phyloP scores from a whole-genome alignment of 2,329 filamentous ascomycete species.

The Fusarium sacchari region DNA sequence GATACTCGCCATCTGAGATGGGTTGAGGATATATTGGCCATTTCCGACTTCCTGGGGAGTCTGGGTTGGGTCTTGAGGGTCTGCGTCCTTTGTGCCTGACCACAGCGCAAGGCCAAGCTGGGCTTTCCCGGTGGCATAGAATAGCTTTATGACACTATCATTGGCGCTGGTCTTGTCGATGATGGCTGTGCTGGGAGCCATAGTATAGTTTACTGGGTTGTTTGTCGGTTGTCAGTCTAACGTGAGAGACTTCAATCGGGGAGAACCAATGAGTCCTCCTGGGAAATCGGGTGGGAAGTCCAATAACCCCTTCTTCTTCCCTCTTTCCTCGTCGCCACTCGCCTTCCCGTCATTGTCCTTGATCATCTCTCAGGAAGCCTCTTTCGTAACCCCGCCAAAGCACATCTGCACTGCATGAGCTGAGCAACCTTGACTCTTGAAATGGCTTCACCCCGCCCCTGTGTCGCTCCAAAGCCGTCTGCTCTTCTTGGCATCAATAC shows the following conservation, averaged over 20 bases:
- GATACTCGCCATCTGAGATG: background rate
- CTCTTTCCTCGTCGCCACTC: background rate
- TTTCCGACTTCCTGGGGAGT: background rate
- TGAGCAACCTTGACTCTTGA: background rate
- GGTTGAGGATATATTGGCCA: background rate
- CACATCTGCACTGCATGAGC: background rate
- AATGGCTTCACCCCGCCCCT: background rate
- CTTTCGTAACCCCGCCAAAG: background rate
- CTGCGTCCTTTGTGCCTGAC: background rate
- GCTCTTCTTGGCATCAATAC: background rate
- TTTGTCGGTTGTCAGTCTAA: rapidly evolving
- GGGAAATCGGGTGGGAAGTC: background rate
- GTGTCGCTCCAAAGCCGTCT: background rate
- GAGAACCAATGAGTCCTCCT: background rate
- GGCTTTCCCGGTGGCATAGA: background rate
- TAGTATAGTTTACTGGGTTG: background rate
- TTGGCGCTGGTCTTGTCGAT: background rate
- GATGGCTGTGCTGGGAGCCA: background rate
- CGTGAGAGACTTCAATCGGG: background rate
- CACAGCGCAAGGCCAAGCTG: background rate
- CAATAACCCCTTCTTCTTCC: background rate
- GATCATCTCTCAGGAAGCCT: background rate
- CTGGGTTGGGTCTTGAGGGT: background rate
- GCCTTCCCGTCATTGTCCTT: rapidly evolving
- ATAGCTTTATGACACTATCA: background rate